Base-by-base conservation (phyloP, 1,139 yeast species). In the Geotrichum macrosporum region DNA sequence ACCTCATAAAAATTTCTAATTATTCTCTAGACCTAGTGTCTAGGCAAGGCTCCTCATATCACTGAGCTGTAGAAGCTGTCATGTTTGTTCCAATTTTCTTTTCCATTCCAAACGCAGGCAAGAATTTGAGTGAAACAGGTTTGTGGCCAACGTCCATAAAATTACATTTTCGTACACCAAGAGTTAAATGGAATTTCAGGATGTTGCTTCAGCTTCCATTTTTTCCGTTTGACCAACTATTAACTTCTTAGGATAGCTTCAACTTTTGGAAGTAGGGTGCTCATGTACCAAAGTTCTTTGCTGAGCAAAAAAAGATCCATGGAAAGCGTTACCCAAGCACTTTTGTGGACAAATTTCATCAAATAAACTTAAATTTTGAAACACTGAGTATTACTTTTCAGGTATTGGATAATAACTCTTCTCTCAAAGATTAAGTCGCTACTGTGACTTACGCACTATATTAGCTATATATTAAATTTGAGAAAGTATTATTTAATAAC, bases 191-290 rank as follows among this genome's bases (percentile, higher is more conserved):
- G 95, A 86, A 67, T 86, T 80, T 67, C 95, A 86, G 39, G 47
- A 24, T 10, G n/a, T 35, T 4, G 20, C 21, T 21, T 35, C 29
- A 6, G 39, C 9, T 12, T 4, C 15, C 6, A 6, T 15, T 5
- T 16, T 27, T 12, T 21, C 21, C 19, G 16, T 19, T 15, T 18
- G 15, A 32, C 21, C 27, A 10, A 16, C 21, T 26, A 10, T 3
- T 15, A 24, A 13, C 15, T 34, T 2, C 13, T 2, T 37, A 44
- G 64, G 95, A 86, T 64, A 76, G 85, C 62, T 74, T 83, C 60
- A 86, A 86, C 70, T 86, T 85, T 72, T 86, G 95, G 95, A 86
- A 86, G 67, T 95, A 86, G 71, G 82, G 79, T 62, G 78, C 92
- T 58, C 95, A 86, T 67, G 88, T 86, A 34, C 73, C 84, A 78